phyloP scores from a whole-genome alignment of 2,329 filamentous ascomycete species.

The Amphichorda felina region DNA sequence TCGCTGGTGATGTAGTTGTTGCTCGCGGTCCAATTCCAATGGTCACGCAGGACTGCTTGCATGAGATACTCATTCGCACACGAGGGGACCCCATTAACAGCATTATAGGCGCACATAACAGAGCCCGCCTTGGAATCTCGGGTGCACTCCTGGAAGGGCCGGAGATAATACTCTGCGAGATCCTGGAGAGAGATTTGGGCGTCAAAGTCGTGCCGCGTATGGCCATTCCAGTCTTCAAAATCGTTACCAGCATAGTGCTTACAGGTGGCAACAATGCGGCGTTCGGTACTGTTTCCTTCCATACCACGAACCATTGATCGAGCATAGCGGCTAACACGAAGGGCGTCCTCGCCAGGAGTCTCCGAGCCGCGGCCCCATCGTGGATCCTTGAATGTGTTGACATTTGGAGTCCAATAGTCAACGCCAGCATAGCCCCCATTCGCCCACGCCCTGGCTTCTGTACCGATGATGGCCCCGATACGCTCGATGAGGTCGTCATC shows the following conservation, averaged over 20 bases:
- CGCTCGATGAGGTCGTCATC: conserved; percentile 47
- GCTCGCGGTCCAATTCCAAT: conserved; percentile 51
- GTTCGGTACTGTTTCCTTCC: conserved; percentile 19
- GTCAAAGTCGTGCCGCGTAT: conserved; percentile 35
- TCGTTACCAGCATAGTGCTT: conserved; percentile 49
- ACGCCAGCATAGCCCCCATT: conserved; percentile 42
- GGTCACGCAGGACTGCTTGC: conserved; percentile 48
- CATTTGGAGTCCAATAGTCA: conserved; percentile 54
- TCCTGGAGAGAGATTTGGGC: conserved; percentile 46
- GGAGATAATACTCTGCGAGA: conserved; percentile 54
- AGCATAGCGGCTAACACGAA: conserved; percentile 35
- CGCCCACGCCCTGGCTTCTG: conserved; percentile 51
- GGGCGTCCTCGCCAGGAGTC: conserved; percentile 44
- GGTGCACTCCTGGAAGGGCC: conserved; percentile 50
- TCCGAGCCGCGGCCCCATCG: conserved; percentile 48
- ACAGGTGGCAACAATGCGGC: conserved; percentile 37
- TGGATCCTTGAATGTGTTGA: conserved; percentile 51
- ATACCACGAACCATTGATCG: conserved; percentile 39
- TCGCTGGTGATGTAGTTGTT: conserved; percentile 54
- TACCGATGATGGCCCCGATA: conserved; percentile 41
- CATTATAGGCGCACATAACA: conserved; percentile 50
- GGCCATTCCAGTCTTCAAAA: conserved; percentile 28
- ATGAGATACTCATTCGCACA: conserved; percentile 53
- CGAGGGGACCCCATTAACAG: conserved; percentile 53
- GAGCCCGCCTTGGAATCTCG: conserved; percentile 41